phyloP scores from a whole-genome alignment of 2,329 filamentous ascomycete species.

The Diaporthe sp. region DNA sequence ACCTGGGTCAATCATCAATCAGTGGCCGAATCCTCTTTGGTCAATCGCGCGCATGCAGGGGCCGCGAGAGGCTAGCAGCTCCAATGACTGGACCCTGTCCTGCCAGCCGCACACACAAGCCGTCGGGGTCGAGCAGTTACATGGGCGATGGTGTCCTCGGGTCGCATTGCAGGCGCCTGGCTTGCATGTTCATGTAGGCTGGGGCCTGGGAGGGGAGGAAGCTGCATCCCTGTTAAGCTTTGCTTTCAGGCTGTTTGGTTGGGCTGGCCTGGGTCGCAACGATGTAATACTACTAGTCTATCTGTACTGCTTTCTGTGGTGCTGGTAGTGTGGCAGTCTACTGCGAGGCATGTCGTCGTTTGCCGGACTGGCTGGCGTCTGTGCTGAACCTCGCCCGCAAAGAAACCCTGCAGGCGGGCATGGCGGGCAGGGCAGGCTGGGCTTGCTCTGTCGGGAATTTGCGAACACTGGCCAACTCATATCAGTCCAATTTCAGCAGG shows the following conservation, averaged over 20 bases:
- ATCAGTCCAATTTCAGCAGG: slow-evolving; percentile 17
- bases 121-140: slow-evolving; percentile 19
- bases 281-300: neutral
- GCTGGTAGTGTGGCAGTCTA: neutral
- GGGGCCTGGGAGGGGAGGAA: neutral
- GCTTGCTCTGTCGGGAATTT: slow-evolving; percentile 18
- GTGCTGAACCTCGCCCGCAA: slow-evolving; percentile 9
- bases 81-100: slow-evolving; percentile 18
- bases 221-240: slow-evolving; percentile 15
- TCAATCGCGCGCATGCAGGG: slow-evolving; percentile 15
- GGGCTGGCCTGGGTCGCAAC: slow-evolving; percentile 1
- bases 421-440: neutral
- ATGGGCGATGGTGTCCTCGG: neutral
- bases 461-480: slow-evolving; percentile 16
- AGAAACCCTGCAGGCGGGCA: neutral
- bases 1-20: neutral
- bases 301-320: neutral
- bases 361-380: slow-evolving; percentile 24
- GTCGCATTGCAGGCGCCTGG: slow-evolving; percentile 30
- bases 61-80: slow-evolving; percentile 20
- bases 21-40: neutral
- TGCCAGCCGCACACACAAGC: slow-evolving; percentile 3
- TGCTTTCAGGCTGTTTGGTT: slow-evolving; percentile 33
- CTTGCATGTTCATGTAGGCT: slow-evolving; percentile 24
- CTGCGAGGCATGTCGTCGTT: neutral